Percentiles rank a stretch among this genome's conserved stretches.
Evolutionary conservation across 169 alveolate genomes (phyloP).

Genomic region (Cyclospora cayetanensis): DNA sequence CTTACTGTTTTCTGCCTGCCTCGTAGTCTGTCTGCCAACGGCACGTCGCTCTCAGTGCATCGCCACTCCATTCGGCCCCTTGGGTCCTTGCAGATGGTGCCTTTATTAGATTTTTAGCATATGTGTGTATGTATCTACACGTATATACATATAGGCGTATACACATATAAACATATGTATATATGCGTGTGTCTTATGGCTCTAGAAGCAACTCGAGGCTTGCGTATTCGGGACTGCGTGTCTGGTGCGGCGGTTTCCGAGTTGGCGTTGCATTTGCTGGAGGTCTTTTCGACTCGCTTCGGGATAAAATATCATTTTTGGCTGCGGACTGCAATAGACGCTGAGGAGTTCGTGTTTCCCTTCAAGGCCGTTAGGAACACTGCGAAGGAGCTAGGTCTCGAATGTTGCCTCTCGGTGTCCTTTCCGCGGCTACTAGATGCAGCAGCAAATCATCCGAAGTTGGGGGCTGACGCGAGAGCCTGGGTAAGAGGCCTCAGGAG

Average conservation of each 20-base stretch:
- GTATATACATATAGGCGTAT: background rate
- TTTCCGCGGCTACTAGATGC: constrained; percentile 66
- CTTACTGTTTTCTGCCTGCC: background rate
- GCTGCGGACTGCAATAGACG: constrained; percentile 79
- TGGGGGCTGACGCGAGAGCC: background rate
- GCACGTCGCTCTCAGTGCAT: no score
- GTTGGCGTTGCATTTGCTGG: background rate
- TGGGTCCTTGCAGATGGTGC: background rate
- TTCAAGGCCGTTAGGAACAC: constrained; percentile 70
- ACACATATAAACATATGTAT: background rate
- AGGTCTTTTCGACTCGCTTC: background rate
- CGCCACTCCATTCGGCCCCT: background rate
- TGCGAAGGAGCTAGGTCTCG: constrained; percentile 68
- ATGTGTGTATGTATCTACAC: background rate
- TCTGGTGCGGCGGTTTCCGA: no score
- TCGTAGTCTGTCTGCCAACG: background rate
- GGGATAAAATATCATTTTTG: constrained; percentile 82
- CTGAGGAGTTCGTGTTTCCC: constrained; percentile 78
- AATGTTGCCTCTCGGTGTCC: constrained; percentile 53
- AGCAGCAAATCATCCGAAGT: background rate
- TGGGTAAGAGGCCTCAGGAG: background rate
- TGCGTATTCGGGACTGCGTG: no score
- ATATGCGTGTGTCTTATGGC: no score
- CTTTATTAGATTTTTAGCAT: background rate
- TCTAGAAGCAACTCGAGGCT: no score